These are phyloP conservation scores for Sporothrix phasma DNA, from an alignment of 2,329 filamentous ascomycete genomes.

Conservation along the genomic window DNA sequence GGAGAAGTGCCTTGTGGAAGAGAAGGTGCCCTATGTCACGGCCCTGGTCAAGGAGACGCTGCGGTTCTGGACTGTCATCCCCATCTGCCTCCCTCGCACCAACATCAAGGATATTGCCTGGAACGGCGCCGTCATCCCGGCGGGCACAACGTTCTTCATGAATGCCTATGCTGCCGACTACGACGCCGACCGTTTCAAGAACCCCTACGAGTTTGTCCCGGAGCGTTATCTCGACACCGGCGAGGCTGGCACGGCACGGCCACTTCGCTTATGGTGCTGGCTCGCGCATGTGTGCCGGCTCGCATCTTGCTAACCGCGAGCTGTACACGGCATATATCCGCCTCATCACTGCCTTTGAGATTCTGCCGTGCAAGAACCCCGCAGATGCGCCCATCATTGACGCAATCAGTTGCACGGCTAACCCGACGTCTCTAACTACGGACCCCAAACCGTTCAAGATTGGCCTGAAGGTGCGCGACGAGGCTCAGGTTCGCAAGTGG, in stretches of 20 bases:
- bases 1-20: constrained; percentile 61
- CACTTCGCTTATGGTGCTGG: constrained; percentile 57
- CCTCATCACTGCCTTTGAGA: constrained; percentile 5
- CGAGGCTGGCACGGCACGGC: constrained; percentile 41
- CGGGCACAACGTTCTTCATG: constrained; percentile 71
- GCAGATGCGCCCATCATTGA: constrained; percentile 35
- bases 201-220: constrained; percentile 52
- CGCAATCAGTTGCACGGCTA: constrained; percentile 8
- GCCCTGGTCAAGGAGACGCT: constrained; percentile 70
- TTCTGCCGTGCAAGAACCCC: constrained; percentile 47
- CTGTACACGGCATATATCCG: constrained; percentile 11
- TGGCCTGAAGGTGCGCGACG: constrained; percentile 1
- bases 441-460: constrained; percentile 16
- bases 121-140: constrained; percentile 55
- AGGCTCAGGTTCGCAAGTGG: constrained; percentile 20
- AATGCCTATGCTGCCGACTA: constrained; percentile 68
- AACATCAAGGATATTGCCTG: constrained; percentile 64
- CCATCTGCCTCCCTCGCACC: constrained; percentile 63
- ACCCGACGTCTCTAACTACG: constrained; percentile 11
- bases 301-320: constrained; percentile 5
- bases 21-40: constrained; percentile 67
- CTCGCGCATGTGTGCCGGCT: constrained; percentile 24
- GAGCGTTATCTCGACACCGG: constrained; percentile 50
- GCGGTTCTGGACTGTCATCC: constrained; percentile 70
- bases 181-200: constrained; percentile 56